Percentiles rank a stretch among this genome's conserved stretches.
These are phyloP conservation scores for Diutina mesorugosa DNA, from an alignment of 1,139 yeast genomes.

Conservation along the genomic window DNA sequence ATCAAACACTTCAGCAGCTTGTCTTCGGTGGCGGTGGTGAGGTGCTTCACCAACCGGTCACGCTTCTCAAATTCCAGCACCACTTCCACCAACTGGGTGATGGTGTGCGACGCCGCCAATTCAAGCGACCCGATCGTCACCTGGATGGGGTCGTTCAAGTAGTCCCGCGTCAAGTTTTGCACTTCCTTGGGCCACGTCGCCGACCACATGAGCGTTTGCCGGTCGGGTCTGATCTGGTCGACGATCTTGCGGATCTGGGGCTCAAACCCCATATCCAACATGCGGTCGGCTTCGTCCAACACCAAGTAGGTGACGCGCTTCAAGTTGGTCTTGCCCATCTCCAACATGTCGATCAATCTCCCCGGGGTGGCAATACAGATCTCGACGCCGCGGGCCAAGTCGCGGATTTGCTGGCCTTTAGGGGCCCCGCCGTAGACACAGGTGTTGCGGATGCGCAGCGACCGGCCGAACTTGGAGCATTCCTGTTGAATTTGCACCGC, in stretches of 20 bases:
- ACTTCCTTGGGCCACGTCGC: slow-evolving; percentile 99
- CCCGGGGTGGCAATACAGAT: slow-evolving; percentile 97
- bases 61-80: slow-evolving; percentile 85
- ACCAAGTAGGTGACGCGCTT: slow-evolving; percentile 95
- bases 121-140: slow-evolving; percentile 94
- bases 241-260: slow-evolving; percentile 93
- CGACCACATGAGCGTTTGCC: slow-evolving; percentile 99
- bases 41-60: slow-evolving; percentile 75
- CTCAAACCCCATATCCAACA: slow-evolving; percentile 97
- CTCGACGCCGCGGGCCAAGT: slow-evolving; percentile 88
- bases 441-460: slow-evolving; percentile 90
- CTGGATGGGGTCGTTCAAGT: slow-evolving; percentile 85
- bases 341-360: slow-evolving; percentile 95
- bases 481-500: slow-evolving; percentile 96
- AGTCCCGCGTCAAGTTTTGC: slow-evolving; percentile 83
- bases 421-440: slow-evolving; percentile 99
- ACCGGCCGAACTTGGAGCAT: slow-evolving; percentile 85
- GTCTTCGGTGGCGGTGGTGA: slow-evolving; percentile 75
- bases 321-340: slow-evolving; percentile 86
- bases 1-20: slow-evolving; percentile 67
- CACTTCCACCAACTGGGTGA: slow-evolving; percentile 88
- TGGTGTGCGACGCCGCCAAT: slow-evolving; percentile 91
- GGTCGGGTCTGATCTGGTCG: slow-evolving; percentile 91
- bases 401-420: slow-evolving; percentile 94
- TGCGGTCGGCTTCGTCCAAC: slow-evolving; percentile 92